These are phyloP conservation scores for Aspergillus pseudoglaucus DNA, from an alignment of 2,329 filamentous ascomycete genomes.

Conservation along the genomic window DNA sequence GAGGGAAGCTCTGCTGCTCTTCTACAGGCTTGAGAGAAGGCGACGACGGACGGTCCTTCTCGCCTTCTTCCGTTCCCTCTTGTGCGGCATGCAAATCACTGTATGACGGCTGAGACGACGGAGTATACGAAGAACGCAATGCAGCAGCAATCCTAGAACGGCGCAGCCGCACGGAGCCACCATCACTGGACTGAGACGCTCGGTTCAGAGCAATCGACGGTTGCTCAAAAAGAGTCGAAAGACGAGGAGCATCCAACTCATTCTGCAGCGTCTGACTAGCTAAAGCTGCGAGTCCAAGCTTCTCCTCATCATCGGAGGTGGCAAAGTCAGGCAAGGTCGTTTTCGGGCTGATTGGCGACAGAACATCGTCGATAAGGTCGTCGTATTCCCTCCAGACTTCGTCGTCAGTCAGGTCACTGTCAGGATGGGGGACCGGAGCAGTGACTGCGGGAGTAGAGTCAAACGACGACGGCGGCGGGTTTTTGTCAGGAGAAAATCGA, in stretches of 20 bases:
- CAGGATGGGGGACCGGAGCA: constrained; percentile 57
- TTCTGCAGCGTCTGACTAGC: constrained; percentile 35
- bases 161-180: constrained; percentile 37
- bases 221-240: constrained; percentile 14
- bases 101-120: constrained; percentile 48
- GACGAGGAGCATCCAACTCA: constrained; percentile 20
- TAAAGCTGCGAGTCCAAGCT: constrained; percentile 32
- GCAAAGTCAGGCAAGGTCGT: constrained; percentile 7
- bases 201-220: constrained; percentile 17
- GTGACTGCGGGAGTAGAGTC: constrained; percentile 61
- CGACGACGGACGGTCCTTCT: constrained; percentile 30
- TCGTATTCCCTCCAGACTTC: constrained; percentile 95
- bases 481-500: constrained; percentile 64
- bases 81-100: constrained; percentile 32
- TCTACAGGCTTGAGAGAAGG: constrained; percentile 15
- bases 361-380: constrained; percentile 70
- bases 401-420: constrained; percentile 64
- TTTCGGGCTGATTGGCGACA: constrained; percentile 39
- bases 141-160: constrained; percentile 48
- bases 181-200: constrained; percentile 21
- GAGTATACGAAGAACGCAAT: constrained; percentile 43
- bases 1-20: constrained; percentile 20
- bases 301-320: constrained; percentile 15
- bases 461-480: constrained; percentile 60
- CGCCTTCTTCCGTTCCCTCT: not conserved